Evolutionary conservation across 768 basidiomycete species (phyloP).

Genomic region (Mycena sanguinolenta): DNA sequence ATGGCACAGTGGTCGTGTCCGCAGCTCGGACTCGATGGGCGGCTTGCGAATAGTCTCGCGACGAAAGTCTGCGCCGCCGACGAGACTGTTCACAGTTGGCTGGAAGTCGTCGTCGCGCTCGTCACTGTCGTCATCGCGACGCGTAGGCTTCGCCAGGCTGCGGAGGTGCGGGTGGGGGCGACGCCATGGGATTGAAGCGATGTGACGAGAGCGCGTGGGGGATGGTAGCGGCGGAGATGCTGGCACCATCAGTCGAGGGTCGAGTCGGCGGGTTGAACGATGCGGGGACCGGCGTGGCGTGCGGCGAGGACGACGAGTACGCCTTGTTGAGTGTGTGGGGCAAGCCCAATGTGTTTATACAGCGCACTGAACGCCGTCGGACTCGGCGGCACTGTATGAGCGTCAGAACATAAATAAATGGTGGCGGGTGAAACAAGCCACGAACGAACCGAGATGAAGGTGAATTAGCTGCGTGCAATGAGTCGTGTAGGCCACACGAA

Average conservation of each 20-base stretch:
- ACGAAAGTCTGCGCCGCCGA: constrained; percentile 73
- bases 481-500: too few relatives aligned
- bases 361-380: too few relatives aligned
- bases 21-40: constrained; percentile 94
- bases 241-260: constrained; percentile 70
- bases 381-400: constrained; percentile 59
- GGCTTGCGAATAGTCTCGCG: constrained; percentile 93
- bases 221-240: constrained; percentile 72
- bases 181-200: constrained; percentile 83
- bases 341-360: constrained; percentile 73
- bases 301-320: constrained; percentile 66
- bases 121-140: constrained; percentile 73
- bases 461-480: too few relatives aligned
- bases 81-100: constrained; percentile 56
- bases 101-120: constrained; percentile 85
- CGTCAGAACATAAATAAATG: constrained; percentile 33
- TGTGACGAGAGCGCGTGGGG: constrained; percentile 73
- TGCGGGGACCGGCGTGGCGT: constrained; percentile 64
- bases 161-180: constrained; percentile 69
- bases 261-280: constrained; percentile 53
- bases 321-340: constrained; percentile 66
- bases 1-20: constrained; percentile 68
- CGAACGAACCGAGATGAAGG: too few relatives aligned
- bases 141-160: constrained; percentile 49
- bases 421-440: too few relatives aligned